phyloP scores from a whole-genome alignment of 148 eudicot genomes.

The Amaranthus palmeri region DNA sequence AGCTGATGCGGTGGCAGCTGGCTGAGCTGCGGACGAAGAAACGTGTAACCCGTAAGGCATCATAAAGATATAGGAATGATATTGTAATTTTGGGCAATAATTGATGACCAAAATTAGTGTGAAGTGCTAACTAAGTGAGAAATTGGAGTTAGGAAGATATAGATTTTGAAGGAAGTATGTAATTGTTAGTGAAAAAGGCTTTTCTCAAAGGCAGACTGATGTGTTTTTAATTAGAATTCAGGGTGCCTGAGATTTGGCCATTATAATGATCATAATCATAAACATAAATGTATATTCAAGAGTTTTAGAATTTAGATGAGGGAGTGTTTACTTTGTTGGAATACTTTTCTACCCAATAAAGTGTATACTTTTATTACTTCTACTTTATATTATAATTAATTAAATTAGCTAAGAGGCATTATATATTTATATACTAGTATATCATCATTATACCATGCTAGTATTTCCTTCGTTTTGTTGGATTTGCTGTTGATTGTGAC shows the following conservation, averaged over 20 bases:
- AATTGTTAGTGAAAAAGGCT: slow-evolving; percentile 23
- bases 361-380: no score
- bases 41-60: slow-evolving; percentile 15
- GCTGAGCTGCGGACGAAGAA: slow-evolving; percentile 35
- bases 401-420: no score
- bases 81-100: slow-evolving; percentile 58
- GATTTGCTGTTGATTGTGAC: no score
- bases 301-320: slow-evolving; percentile 7
- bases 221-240: slow-evolving; percentile 43
- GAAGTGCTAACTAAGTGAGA: slow-evolving; percentile 50
- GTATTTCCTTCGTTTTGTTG: no score
- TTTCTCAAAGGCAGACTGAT: slow-evolving; percentile 48
- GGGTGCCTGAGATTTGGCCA: slow-evolving; percentile 39
- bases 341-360: no score
- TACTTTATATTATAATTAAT: no score
- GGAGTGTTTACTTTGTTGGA: neutral
- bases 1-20: slow-evolving; percentile 79
- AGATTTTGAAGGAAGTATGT: slow-evolving; percentile 14
- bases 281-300: slow-evolving; percentile 25
- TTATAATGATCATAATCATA: neutral
- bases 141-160: slow-evolving; percentile 23
- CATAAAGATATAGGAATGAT: slow-evolving; percentile 19
- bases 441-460: no score
- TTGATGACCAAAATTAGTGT: slow-evolving; percentile 55
- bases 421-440: no score